Percentiles rank a stretch among this genome's conserved stretches.
Evolutionary conservation across 495 filamentous ascomycete genomes (phyloP).

Genomic region (Evernia prunastri): DNA sequence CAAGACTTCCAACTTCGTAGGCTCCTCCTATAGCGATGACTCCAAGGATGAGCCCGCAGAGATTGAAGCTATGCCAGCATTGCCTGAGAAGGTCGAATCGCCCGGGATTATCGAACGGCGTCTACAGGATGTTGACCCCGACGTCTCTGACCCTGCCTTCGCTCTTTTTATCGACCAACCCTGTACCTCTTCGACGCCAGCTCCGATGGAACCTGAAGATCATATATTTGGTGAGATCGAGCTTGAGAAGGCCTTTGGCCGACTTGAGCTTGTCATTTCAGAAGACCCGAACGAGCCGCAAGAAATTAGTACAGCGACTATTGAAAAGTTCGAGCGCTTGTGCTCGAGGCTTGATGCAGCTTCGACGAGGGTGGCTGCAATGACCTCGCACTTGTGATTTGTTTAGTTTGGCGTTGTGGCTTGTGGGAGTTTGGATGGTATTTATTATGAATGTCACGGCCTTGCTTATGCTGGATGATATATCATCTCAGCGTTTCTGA

Average conservation of each 20-base stretch:
- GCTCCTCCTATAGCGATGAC: conserved; percentile 31
- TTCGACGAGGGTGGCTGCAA: conserved; percentile 41
- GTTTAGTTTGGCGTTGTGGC: conserved; percentile 5
- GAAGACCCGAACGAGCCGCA: conserved; percentile 37
- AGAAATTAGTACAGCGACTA: conserved; percentile 27
- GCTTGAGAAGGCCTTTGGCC: conserved; percentile 50
- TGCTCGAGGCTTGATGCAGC: conserved; percentile 47
- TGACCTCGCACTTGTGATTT: conserved; percentile 42
- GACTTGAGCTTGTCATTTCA: conserved; percentile 54
- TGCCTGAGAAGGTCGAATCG: conserved; percentile 31
- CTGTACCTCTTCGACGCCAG: conserved; percentile 31
- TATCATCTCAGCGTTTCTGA: neutral
- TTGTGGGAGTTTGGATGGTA: neutral
- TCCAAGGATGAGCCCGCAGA: conserved; percentile 47
- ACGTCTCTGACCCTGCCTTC: conserved; percentile 54
- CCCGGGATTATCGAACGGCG: conserved; percentile 26
- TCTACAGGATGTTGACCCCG: conserved; percentile 42
- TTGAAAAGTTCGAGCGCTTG: conserved; percentile 39
- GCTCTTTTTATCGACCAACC: conserved; percentile 47
- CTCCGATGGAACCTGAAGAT: conserved; percentile 21
- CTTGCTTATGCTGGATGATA: neutral
- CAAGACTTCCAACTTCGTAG: conserved; percentile 51
- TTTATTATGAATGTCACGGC: conserved; percentile 9
- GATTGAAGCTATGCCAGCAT: conserved; percentile 39
- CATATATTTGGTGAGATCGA: conserved; percentile 50